These are phyloP conservation scores for Saccharum hybrid DNA, from an alignment of 202 grass and related monocot genomes.

Conservation along the genomic window DNA sequence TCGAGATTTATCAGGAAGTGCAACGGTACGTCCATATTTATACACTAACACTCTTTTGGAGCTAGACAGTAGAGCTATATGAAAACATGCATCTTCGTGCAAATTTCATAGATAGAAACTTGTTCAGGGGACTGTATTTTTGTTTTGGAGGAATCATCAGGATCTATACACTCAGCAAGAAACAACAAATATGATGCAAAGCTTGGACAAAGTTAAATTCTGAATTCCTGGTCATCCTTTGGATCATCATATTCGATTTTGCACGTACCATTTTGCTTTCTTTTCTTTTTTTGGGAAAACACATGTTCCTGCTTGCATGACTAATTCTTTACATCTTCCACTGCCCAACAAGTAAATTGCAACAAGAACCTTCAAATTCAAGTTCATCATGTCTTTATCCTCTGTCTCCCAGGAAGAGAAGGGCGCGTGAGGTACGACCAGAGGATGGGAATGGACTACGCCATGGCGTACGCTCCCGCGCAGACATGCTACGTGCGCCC, in stretches of 20 bases:
- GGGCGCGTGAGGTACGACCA: slow-evolving; percentile 14
- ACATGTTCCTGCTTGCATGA: background rate
- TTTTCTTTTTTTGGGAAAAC: background rate
- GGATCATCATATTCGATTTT: background rate
- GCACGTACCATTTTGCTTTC: background rate
- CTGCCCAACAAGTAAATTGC: too few species aligned
- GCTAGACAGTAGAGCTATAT: background rate
- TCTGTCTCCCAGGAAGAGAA: background rate
- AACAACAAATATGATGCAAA: too few species aligned
- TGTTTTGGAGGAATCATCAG: too few species aligned
- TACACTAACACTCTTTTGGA: too few species aligned
- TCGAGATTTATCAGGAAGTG: background rate
- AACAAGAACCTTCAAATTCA: background rate
- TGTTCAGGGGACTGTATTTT: too few species aligned
- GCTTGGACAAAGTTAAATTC: background rate
- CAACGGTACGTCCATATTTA: slow-evolving; percentile 19
- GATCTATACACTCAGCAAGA: too few species aligned
- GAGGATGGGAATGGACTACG: slow-evolving; percentile 42
- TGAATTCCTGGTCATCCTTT: background rate
- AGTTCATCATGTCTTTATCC: background rate
- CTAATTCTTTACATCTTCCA: too few species aligned
- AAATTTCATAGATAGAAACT: too few species aligned
- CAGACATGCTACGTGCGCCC: slow-evolving; percentile 55
- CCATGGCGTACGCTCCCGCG: slow-evolving; percentile 50
- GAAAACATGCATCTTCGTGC: background rate